Evolutionary conservation across 306 rosid genomes (phyloP), one percentile per base, ranked within the genome.

Genomic region (Prosopis cineraria): DNA sequence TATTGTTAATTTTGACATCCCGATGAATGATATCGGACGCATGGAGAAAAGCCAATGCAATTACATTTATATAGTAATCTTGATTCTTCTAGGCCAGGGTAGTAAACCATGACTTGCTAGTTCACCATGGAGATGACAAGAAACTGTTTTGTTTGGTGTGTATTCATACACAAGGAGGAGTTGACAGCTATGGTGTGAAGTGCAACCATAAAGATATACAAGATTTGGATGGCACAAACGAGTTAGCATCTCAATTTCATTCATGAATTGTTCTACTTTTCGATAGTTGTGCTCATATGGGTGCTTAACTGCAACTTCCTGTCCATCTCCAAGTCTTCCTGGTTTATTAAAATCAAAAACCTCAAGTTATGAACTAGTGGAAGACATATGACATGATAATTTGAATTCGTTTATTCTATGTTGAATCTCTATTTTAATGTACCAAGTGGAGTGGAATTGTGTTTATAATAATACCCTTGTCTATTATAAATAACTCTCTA

Each of bases 231-330:
- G 63, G 19, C 34, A 17, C 63, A 56, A 52, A 11, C 59, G 59
- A 3, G 89, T 72, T 4, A 89, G 87, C 27, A 89, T 87, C 72
- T 84, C 41, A 36, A 89, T 50, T 81, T 87, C 93, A 69, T 89
- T 89, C 75, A 78, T 69, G 45, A 87, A 86, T n/a, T 84, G 89
- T 78, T 87, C 78, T 7, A 78, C 76, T 7, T 82, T 68, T 75
- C 77, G 76, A 36, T 79, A 83, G 41, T 81, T 87, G 40, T 85
- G 83, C 19, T 85, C 72, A 12, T 84, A 87, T 6, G 84, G 70
- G 76, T 84, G 83, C 87, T 87, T 89, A 55, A 89, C 84, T 19
- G 90, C 89, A 50, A 89, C 93, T 89, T 89, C 93, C n/a, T 89
- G 74, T 10, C 88, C 90, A 71, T 89, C 93, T 58, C 39, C 74